Percentiles rank a stretch among this genome's conserved stretches.
Evolutionary conservation across 2,329 filamentous ascomycete genomes (phyloP).

Genomic region (Sporothrix variecibatus): DNA sequence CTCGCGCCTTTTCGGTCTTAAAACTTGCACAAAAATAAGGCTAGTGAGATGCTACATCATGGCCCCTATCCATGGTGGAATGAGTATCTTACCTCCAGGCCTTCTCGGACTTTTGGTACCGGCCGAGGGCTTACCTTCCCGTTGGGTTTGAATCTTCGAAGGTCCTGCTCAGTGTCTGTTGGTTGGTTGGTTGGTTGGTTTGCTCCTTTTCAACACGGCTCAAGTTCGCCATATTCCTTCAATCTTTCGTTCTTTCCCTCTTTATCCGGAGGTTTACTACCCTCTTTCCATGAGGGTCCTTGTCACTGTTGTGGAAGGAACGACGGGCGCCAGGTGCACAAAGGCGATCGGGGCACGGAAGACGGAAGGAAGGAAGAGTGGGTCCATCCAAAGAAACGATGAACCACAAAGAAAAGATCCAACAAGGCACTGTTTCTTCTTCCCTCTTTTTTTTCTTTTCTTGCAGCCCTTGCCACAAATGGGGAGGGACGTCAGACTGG

Average conservation of each 20-base stretch:
- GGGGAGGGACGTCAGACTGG: not conserved
- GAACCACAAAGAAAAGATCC: not conserved
- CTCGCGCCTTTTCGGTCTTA: conserved; percentile 7
- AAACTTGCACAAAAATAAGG: not conserved
- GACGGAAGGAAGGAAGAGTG: conserved; percentile 6
- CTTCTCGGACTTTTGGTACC: not conserved
- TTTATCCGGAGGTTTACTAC: not conserved
- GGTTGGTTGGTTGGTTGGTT: not conserved
- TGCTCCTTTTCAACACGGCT: not conserved
- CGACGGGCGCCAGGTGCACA: not conserved
- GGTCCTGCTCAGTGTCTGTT: not conserved
- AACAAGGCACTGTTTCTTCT: not conserved
- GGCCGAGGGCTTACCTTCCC: not conserved
- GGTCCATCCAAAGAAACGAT: not conserved
- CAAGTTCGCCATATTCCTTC: not conserved
- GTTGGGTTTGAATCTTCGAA: not conserved
- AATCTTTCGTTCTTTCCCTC: not conserved
- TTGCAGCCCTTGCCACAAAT: not conserved
- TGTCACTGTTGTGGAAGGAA: not conserved
- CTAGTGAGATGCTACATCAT: not conserved
- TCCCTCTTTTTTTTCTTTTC: not conserved
- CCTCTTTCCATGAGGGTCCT: not conserved
- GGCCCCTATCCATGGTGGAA: not conserved
- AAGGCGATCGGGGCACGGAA: conserved; percentile 4
- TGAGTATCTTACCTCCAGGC: not conserved